Conservation (phyloP, 495 filamentous ascomycete genomes). For the Penicillium argentinense region DNA sequence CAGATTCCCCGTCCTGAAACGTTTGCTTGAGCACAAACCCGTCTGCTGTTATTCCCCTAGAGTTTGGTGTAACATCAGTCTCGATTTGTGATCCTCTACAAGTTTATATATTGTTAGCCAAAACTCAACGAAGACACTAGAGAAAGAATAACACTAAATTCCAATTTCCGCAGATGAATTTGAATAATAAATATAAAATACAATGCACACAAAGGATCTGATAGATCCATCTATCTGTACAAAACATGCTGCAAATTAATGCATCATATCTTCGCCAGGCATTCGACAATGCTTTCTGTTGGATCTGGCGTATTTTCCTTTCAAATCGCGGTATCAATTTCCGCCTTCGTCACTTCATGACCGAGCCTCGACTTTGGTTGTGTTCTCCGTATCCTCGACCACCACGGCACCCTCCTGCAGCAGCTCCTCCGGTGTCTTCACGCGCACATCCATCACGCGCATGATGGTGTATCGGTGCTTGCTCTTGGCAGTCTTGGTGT, state of each 20-base stretch:
- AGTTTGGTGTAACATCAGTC: neutral
- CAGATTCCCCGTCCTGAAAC: conserved; percentile 6
- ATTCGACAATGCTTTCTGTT: neutral
- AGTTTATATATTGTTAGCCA: too few relatives aligned
- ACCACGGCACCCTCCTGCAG: conserved; percentile 42
- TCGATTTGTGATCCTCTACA: too few relatives aligned
- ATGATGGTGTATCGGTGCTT: conserved; percentile 89
- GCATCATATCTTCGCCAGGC: conserved; percentile 16
- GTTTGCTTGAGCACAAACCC: conserved; percentile 4
- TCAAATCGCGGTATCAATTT: neutral
- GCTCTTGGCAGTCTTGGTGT: conserved; percentile 69
- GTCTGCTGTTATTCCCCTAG: neutral
- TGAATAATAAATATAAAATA: conserved; percentile 33
- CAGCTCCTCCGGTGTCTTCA: conserved; percentile 63
- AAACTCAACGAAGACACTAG: too few relatives aligned
- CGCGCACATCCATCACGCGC: conserved; percentile 74
- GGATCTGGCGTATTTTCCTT: neutral
- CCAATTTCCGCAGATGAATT: neutral
- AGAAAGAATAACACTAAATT: too few relatives aligned
- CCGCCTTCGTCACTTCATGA: conserved; percentile 17
- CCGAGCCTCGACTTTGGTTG: conserved; percentile 25
- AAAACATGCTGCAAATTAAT: conserved; percentile 28
- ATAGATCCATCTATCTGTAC: conserved; percentile 42
- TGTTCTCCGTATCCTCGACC: conserved; percentile 29
- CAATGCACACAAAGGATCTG: conserved; percentile 34